Evolutionary conservation across 1,139 yeast genomes (phyloP), one percentile per base, ranked within the genome.

Genomic region (Eremothecium sinecaudum): DNA sequence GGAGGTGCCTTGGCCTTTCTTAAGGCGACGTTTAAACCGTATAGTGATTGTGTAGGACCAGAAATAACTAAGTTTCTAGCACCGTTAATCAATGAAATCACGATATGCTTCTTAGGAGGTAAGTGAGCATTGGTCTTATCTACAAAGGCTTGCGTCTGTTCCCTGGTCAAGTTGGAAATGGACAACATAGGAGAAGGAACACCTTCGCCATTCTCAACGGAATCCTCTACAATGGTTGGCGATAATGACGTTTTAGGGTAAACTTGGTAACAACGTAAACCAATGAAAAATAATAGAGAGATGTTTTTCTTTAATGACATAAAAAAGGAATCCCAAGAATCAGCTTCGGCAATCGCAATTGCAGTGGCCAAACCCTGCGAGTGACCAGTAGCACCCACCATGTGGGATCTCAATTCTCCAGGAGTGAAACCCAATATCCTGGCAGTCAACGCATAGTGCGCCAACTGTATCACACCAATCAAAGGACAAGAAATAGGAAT

Each of bases 41-140:
- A 90, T 48, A 90, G 70, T n/a, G 97, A 86, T 69, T 86, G 95
- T 37, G 98, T 97, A 35, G 98, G 98, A 60, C 99, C 99, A 23
- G 94, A 76, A 37, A 90, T 83, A 41, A 90, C 98, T 66, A 86
- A 71, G 63, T 86, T 84, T 66, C 94, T 77, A 31, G 95, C 94
- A 59, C 98, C 98, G 56, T 90, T 90, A 49, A 87, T 71, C 58
- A 90, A 75, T 35, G 97, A 86, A 47, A 90, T 79, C 41, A 79
- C 83, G 54, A 90, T 79, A 57, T 84, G 95, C 64, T 84, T 84
- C 53, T 84, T 94, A 39, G 68, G 65, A 49, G 98, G 97, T 63
- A 90, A 75, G 64, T 87, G 97, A 57, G 79, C 74, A 66, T 90
- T 90, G 41, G 99, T 90, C 61, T 76, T 76, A 44, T 77, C 79